These are phyloP conservation scores for Lachnellula willkommii DNA, from an alignment of 2,329 filamentous ascomycete genomes.

Conservation along the genomic window DNA sequence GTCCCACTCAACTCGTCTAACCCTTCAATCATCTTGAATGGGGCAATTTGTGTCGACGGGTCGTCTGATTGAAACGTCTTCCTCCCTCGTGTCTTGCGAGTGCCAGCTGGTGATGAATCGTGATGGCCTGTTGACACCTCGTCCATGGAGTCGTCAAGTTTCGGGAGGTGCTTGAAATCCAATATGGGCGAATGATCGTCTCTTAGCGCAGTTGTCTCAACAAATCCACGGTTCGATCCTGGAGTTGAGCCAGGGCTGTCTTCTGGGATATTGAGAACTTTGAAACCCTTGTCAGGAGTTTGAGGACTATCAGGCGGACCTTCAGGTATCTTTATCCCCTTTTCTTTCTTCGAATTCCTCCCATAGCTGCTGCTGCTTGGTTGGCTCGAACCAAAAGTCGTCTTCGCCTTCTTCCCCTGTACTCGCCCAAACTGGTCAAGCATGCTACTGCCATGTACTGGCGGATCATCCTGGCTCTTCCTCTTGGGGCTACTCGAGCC, in stretches of 20 bases:
- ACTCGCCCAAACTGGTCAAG: constrained; percentile 15
- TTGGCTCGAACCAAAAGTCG: constrained; percentile 3
- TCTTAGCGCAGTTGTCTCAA: background rate
- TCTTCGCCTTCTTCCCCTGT: constrained; percentile 6
- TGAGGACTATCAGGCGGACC: background rate
- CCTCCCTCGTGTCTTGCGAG: background rate
- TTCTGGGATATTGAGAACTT: background rate
- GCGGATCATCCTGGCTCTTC: constrained; percentile 13
- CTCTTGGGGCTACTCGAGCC: constrained; percentile 14
- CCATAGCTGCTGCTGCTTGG: constrained; percentile 1
- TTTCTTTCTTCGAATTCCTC: background rate
- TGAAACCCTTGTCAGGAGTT: background rate
- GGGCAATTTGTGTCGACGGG: constrained; percentile 6
- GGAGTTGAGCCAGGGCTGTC: background rate
- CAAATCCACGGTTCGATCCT: background rate
- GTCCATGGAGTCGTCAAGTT: background rate
- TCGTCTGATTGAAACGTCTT: background rate
- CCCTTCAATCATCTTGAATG: constrained; percentile 9
- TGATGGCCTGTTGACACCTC: background rate
- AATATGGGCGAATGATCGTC: background rate
- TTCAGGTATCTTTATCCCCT: background rate
- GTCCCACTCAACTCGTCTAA: constrained; percentile 7
- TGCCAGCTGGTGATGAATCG: background rate
- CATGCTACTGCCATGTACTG: constrained; percentile 12
- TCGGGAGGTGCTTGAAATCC: background rate